Evolutionary conservation across 2,329 filamentous ascomycete species (phyloP).

Genomic region (Botryotinia globosa): DNA sequence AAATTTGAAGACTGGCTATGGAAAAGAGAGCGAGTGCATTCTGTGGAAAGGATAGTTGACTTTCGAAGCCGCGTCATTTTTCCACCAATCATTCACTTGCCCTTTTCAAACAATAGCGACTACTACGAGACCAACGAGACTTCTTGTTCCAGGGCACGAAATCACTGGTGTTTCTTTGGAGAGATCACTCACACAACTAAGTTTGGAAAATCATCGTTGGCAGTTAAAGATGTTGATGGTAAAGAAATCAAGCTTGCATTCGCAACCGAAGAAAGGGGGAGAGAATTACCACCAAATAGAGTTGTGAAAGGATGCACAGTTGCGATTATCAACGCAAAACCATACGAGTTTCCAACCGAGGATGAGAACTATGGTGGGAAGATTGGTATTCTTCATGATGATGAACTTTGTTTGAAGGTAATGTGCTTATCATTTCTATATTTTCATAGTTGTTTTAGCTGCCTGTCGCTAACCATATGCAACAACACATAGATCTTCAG

Average conservation of each 20-base stretch:
- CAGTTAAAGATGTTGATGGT: conserved; percentile 33
- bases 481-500: conserved; percentile 26
- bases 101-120: conserved; percentile 22
- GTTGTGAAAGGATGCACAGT: conserved; percentile 27
- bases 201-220: conserved; percentile 32
- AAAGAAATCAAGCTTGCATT: conserved; percentile 35
- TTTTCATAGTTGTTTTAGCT: not conserved
- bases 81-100: conserved; percentile 25
- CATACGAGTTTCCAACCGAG: conserved; percentile 19
- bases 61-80: conserved; percentile 31
- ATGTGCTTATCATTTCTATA: not conserved
- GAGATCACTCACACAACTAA: conserved; percentile 26
- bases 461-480: not conserved
- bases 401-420: conserved; percentile 29
- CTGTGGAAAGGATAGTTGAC: conserved; percentile 19
- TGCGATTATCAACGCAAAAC: conserved; percentile 29
- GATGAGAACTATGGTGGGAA: not conserved
- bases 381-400: conserved; percentile 26
- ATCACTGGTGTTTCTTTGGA: conserved; percentile 30
- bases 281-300: conserved; percentile 30
- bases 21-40: conserved; percentile 26
- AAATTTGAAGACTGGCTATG: conserved; percentile 32
- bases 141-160: conserved; percentile 17
- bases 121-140: conserved; percentile 26
- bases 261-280: conserved; percentile 33